These are phyloP conservation scores for Solanum hybrid DNA, from an alignment of 305 asterid genomes.

Conservation along the genomic window DNA sequence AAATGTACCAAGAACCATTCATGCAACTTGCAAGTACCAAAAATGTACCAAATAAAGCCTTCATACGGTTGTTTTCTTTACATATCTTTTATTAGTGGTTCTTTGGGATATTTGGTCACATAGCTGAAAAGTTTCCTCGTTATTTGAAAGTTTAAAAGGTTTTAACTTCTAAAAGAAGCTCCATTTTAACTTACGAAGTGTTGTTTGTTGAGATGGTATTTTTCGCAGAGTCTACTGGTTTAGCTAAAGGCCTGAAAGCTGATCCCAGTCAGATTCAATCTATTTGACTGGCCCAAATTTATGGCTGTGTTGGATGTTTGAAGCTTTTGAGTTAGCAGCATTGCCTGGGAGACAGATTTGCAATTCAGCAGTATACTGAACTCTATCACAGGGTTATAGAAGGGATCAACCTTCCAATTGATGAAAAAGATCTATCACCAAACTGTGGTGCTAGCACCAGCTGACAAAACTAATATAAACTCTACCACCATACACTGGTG, in stretches of 20 bases:
- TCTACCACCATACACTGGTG: background rate
- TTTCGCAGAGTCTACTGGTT: background rate
- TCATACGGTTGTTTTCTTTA: background rate
- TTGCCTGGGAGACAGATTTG: background rate
- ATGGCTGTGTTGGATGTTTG: background rate
- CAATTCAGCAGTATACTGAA: background rate
- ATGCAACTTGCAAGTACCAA: background rate
- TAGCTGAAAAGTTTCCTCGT: background rate
- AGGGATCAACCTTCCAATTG: background rate
- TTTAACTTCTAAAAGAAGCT: background rate
- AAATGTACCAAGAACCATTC: background rate
- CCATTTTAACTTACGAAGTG: background rate
- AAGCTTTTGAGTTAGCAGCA: background rate
- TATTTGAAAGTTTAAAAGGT: background rate
- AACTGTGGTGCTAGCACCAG: background rate
- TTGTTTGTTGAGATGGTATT: background rate
- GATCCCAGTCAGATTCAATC: background rate
- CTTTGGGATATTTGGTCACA: background rate
- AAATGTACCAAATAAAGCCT: background rate
- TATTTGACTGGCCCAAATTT: background rate
- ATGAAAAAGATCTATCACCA: background rate
- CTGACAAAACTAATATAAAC: background rate
- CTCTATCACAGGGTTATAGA: background rate
- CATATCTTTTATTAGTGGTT: background rate
- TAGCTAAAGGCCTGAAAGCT: background rate